Conservation (phyloP, 257 asterid genomes). For the Nicotiana attenuata region DNA sequence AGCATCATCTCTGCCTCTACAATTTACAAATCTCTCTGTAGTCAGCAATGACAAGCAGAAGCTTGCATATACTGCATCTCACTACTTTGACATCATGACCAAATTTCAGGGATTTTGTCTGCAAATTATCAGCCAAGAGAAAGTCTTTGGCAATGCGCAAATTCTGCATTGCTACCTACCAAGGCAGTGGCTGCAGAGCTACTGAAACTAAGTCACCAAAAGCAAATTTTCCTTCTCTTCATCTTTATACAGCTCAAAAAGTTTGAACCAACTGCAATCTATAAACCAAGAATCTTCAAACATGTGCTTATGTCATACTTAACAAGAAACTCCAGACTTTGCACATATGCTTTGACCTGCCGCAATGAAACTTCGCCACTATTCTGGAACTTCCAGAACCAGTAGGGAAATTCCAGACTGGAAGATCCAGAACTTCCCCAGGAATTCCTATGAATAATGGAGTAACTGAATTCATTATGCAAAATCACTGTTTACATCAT, state of each 20-base stretch:
- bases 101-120: constrained; percentile 20
- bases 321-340: constrained; percentile 3
- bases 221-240: not conserved
- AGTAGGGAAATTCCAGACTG: too few relatives aligned
- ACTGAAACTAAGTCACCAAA: not conserved
- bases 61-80: not conserved
- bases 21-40: not conserved
- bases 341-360: not conserved
- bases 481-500: constrained; percentile 12
- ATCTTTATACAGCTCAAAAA: not conserved
- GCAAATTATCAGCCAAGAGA: not conserved
- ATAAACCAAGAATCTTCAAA: not conserved
- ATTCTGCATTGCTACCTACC: not conserved
- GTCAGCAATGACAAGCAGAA: not conserved
- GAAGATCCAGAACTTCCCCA: constrained; percentile 1
- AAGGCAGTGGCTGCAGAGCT: too few relatives aligned
- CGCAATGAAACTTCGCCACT: not conserved
- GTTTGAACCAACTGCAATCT: not conserved
- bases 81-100: not conserved
- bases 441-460: not conserved
- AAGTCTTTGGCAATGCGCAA: not conserved
- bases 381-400: not conserved
- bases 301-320: not conserved
- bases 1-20: not conserved
- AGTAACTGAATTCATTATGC: not conserved